Evolutionary conservation across 768 basidiomycete species (phyloP).

Genomic region (Austroboletus festivus): DNA sequence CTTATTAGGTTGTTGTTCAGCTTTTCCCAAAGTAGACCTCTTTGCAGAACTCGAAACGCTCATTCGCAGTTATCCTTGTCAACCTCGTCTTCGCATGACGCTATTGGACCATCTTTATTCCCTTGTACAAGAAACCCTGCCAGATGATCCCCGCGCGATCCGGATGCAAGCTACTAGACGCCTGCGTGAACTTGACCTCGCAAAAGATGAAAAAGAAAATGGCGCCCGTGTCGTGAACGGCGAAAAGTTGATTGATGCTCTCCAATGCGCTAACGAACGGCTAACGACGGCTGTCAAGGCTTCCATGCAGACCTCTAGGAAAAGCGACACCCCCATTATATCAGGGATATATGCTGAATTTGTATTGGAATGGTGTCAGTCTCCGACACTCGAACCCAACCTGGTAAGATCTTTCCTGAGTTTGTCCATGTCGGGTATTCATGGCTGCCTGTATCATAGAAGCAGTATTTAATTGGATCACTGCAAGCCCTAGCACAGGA

Average conservation of each 20-base stretch:
- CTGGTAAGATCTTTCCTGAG: slow-evolving; percentile 24
- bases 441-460: slow-evolving; percentile 35
- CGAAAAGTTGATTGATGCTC: slow-evolving; percentile 27
- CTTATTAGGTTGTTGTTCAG: slow-evolving; percentile 25
- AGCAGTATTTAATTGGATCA: slow-evolving; percentile 50
- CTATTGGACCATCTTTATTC: slow-evolving; percentile 45
- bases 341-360: slow-evolving; percentile 41
- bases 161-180: slow-evolving; percentile 39
- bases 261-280: slow-evolving; percentile 32
- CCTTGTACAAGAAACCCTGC: slow-evolving; percentile 37
- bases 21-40: slow-evolving; percentile 39
- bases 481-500: slow-evolving; percentile 36
- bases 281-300: slow-evolving; percentile 28
- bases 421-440: neutral
- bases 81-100: slow-evolving; percentile 35
- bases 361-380: slow-evolving; percentile 46
- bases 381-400: slow-evolving; percentile 27
- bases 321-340: slow-evolving; percentile 26
- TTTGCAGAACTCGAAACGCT: slow-evolving; percentile 42
- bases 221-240: slow-evolving; percentile 6
- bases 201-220: slow-evolving; percentile 13
- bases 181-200: slow-evolving; percentile 29
- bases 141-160: slow-evolving; percentile 37
- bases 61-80: slow-evolving; percentile 42
- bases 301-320: slow-evolving; percentile 13